Evolutionary conservation across 345 rosid genomes (phyloP).

Genomic region (Barbarea vulgaris): DNA sequence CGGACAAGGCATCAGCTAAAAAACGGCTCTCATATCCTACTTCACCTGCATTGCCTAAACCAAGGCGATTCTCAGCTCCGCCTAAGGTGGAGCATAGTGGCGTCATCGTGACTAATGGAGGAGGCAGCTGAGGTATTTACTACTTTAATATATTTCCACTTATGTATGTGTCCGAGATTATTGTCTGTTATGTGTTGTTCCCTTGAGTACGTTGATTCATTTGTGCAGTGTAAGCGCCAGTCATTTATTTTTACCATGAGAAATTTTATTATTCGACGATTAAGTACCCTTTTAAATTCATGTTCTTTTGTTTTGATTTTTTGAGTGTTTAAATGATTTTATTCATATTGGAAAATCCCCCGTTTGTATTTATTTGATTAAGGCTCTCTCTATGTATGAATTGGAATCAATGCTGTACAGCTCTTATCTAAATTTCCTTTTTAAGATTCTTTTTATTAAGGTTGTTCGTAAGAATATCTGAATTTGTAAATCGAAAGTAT

Average conservation of each 20-base stretch:
- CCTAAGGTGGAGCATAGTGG: constrained; percentile 63
- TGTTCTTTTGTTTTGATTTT: not conserved
- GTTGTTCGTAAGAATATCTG: not conserved
- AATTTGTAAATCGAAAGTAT: too few species aligned
- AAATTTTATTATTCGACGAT: constrained; percentile 23
- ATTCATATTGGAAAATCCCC: not conserved
- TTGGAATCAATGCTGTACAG: not conserved
- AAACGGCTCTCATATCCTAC: constrained; percentile 81
- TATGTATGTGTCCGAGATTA: constrained; percentile 26
- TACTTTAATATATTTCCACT: constrained; percentile 9
- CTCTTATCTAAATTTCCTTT: too few species aligned
- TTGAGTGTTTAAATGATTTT: not conserved
- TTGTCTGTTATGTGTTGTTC: constrained; percentile 16
- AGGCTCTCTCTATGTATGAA: not conserved
- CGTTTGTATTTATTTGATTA: too few species aligned
- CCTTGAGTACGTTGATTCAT: constrained; percentile 32
- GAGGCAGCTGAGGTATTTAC: constrained; percentile 39
- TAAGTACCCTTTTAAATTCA: constrained; percentile 17
- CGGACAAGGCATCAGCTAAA: constrained; percentile 64
- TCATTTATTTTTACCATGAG: constrained; percentile 28
- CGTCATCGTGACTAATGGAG: constrained; percentile 50
- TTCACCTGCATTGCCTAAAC: constrained; percentile 63
- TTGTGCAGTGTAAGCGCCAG: constrained; percentile 45
- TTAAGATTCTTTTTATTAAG: too few species aligned
- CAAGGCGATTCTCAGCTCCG: constrained; percentile 75